Conservation (phyloP, 2,329 filamentous ascomycete genomes). For the Diaporthe amygdali region DNA sequence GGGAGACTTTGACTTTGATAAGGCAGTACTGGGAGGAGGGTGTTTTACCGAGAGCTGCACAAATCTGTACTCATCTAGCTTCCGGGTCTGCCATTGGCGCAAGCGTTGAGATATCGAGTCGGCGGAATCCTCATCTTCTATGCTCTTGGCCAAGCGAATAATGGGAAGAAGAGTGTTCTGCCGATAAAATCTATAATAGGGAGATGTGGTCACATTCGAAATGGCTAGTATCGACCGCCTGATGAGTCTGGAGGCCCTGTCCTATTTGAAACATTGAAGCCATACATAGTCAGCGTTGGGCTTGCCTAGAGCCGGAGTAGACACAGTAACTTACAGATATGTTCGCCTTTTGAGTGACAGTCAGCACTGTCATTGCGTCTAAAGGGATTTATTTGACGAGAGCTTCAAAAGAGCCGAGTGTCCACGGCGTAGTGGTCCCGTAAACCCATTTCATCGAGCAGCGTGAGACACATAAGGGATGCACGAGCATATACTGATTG, state of each 20-base stretch:
- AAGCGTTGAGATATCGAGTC: background rate
- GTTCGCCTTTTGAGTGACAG: background rate
- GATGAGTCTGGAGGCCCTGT: background rate
- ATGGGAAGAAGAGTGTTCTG: conserved; percentile 1
- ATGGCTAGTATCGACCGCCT: background rate
- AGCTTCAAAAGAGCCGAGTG: no score
- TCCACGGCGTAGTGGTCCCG: background rate
- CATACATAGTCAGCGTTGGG: background rate
- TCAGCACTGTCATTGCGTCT: background rate
- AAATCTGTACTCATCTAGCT: background rate
- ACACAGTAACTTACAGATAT: background rate
- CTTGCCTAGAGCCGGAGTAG: background rate
- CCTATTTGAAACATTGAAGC: background rate
- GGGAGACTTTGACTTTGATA: background rate
- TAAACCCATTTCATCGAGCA: background rate
- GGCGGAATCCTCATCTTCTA: background rate
- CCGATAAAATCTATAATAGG: background rate
- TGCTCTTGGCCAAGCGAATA: background rate
- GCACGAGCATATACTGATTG: background rate
- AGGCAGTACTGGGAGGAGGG: no score
- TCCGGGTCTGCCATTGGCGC: background rate
- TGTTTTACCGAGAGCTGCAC: background rate
- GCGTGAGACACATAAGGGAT: background rate
- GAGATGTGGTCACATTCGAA: background rate
- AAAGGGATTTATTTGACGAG: background rate